phyloP scores from a whole-genome alignment of 1,284 basidiomycete genomes.

The Rhodotorula sp. region DNA sequence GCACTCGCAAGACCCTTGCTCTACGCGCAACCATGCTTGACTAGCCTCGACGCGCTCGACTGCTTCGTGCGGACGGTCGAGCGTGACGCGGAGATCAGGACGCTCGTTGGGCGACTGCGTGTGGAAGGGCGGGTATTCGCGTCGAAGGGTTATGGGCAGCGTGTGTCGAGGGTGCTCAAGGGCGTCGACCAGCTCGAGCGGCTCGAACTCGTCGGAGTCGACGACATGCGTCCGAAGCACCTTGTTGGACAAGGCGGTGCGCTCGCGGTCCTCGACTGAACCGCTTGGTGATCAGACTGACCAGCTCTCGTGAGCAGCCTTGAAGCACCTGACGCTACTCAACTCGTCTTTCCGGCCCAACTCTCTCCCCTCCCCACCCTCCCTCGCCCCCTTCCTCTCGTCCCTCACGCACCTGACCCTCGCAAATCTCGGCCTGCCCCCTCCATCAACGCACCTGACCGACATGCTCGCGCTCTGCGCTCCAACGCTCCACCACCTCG shows the following conservation, averaged over 20 bases:
- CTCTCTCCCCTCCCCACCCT: conserved; percentile 14
- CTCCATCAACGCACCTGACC: conserved; percentile 29
- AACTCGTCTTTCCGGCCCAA: conserved; percentile 31
- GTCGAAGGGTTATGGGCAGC: conserved; percentile 19
- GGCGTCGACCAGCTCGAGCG: background rate
- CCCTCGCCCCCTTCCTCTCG: conserved; percentile 10
- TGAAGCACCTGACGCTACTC: conserved; percentile 15
- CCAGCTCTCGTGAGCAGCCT: background rate
- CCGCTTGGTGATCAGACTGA: background rate
- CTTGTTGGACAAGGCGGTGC: conserved; percentile 14
- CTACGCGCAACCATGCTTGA: background rate
- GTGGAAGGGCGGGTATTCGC: conserved; percentile 19
- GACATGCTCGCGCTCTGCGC: conserved; percentile 7
- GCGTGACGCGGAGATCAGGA: background rate
- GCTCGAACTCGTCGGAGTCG: conserved; percentile 21
- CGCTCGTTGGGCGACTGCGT: background rate
- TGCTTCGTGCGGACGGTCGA: conserved; percentile 2
- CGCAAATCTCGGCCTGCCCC: conserved; percentile 35
- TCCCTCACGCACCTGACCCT: conserved; percentile 20
- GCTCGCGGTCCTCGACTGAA: background rate
- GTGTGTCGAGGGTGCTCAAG: conserved; percentile 9
- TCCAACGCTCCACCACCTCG: conserved; percentile 16
- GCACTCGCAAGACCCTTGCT: conserved; percentile 5
- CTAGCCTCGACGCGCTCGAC: conserved; percentile 18
- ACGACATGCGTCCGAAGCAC: conserved; percentile 31